A percentile compares a stretch with the other conserved stretches of the same genome.
These are phyloP conservation scores for Salvia splendens DNA, from an alignment of 257 asterid genomes.

Conservation along the genomic window DNA sequence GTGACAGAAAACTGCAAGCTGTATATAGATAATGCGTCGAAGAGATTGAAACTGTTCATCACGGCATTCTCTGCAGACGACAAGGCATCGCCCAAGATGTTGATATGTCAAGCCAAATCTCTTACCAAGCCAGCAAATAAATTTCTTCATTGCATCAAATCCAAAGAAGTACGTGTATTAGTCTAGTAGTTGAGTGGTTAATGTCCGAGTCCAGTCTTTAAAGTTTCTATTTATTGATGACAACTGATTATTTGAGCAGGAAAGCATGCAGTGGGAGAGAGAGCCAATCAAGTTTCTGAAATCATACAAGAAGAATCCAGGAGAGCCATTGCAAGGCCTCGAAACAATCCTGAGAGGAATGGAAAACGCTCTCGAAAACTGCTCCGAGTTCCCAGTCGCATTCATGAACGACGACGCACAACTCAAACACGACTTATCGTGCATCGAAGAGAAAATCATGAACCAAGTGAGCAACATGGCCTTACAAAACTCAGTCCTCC, in stretches of 20 bases:
- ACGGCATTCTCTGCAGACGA: slow-evolving; percentile 72
- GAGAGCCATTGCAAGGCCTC: slow-evolving; percentile 43
- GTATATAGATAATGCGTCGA: slow-evolving; percentile 59
- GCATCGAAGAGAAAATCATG: slow-evolving; percentile 40
- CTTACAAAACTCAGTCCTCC: slow-evolving; percentile 47
- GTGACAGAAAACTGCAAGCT: slow-evolving; percentile 61
- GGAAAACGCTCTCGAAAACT: slow-evolving; percentile 56
- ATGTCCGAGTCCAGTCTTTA: too few relatives aligned
- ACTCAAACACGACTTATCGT: slow-evolving; percentile 38
- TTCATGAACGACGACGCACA: slow-evolving; percentile 33
- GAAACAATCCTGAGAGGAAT: slow-evolving; percentile 74
- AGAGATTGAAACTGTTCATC: slow-evolving; percentile 52
- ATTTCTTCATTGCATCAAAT: slow-evolving; percentile 54
- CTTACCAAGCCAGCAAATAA: slow-evolving; percentile 49
- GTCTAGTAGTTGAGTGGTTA: too few relatives aligned
- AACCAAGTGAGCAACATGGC: slow-evolving; percentile 46
- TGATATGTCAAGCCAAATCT: slow-evolving; percentile 60
- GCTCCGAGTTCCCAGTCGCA: slow-evolving; percentile 43
- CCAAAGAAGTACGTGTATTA: slow-evolving; percentile 61
- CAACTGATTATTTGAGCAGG: slow-evolving; percentile 44
- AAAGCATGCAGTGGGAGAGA: slow-evolving; percentile 78
- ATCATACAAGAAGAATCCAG: slow-evolving; percentile 55
- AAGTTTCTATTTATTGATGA: background rate
- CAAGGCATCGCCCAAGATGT: slow-evolving; percentile 41
- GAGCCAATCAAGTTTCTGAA: slow-evolving; percentile 49